Percentiles rank a stretch among this genome's conserved stretches.
Conservation (phyloP, 2,329 filamentous ascomycete species). For the Pestalotiopsis sp. region DNA sequence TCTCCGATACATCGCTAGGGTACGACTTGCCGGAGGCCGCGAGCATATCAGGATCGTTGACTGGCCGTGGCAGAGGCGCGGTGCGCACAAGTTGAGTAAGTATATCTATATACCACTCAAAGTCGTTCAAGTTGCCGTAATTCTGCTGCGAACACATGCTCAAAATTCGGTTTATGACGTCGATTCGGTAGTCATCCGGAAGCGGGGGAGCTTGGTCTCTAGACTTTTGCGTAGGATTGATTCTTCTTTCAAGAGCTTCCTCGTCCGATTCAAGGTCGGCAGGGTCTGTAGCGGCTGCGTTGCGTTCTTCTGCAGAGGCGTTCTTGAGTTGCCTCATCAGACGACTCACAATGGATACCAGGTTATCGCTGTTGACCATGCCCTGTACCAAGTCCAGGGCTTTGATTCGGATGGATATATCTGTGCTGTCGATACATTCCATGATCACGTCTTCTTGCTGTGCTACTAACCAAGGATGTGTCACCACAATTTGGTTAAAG, state of each 20-base stretch:
- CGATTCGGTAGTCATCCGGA: constrained; percentile 82
- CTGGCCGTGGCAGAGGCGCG: constrained; percentile 52
- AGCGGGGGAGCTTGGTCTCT: constrained; percentile 59
- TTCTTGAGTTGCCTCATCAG: constrained; percentile 84
- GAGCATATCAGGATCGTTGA: constrained; percentile 35
- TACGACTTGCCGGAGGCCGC: constrained; percentile 30
- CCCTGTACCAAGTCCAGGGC: constrained; percentile 89
- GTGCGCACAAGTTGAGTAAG: constrained; percentile 82
- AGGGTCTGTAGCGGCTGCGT: constrained; percentile 45
- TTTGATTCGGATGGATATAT: constrained; percentile 93
- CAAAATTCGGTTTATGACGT: constrained; percentile 81
- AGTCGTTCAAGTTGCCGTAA: constrained; percentile 84
- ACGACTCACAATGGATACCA: constrained; percentile 82
- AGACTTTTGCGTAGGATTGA: constrained; percentile 32
- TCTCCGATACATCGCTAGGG: constrained; percentile 60
- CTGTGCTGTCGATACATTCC: constrained; percentile 91
- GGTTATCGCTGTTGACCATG: constrained; percentile 88
- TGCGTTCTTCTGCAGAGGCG: constrained; percentile 56
- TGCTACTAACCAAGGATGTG: constrained; percentile 85
- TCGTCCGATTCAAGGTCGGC: constrained; percentile 52
- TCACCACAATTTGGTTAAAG: constrained; percentile 90
- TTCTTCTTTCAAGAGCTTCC: constrained; percentile 48
- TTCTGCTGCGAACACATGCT: constrained; percentile 90
- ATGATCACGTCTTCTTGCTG: constrained; percentile 96
- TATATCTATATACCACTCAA: constrained; percentile 96